These are phyloP conservation scores for Jimgerdemannia lactiflua DNA, from an alignment of 192 early-diverging fungal genomes.

Conservation along the genomic window DNA sequence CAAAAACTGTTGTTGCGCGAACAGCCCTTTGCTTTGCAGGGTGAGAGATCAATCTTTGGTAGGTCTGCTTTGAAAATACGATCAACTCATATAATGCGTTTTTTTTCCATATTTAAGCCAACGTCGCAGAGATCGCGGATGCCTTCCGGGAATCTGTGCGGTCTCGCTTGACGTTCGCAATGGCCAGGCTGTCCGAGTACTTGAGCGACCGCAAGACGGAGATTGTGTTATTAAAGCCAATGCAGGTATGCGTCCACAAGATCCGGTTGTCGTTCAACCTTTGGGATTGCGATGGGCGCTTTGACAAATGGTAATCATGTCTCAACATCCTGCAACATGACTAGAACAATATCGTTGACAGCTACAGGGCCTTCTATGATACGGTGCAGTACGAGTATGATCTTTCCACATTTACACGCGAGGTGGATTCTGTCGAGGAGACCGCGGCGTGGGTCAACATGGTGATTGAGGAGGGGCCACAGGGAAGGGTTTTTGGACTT, in stretches of 20 bases:
- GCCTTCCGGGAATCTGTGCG: not conserved
- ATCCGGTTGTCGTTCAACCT: no score
- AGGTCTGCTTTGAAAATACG: not conserved
- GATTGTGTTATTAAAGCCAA: not conserved
- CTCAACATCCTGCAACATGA: not conserved
- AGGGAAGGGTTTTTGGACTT: no score
- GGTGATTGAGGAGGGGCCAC: no score
- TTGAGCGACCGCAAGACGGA: not conserved
- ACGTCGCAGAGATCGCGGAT: not conserved
- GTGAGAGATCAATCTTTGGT: constrained; percentile 13
- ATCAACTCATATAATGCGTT: no score
- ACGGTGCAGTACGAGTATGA: not conserved
- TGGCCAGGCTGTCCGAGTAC: constrained; percentile 5
- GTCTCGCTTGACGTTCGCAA: constrained; percentile 23
- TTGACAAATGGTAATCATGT: no score
- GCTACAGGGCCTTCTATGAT: not conserved
- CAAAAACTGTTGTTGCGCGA: constrained; percentile 35
- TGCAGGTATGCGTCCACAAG: not conserved
- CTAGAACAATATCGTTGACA: not conserved
- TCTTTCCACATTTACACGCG: not conserved
- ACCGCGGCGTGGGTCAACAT: not conserved
- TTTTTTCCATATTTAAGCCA: not conserved
- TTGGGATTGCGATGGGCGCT: no score
- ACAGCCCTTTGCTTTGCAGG: constrained; percentile 48
- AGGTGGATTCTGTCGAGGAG: not conserved